These are phyloP conservation scores for Saturnispora mendoncae DNA, from an alignment of 805 yeast species.

Conservation along the genomic window DNA sequence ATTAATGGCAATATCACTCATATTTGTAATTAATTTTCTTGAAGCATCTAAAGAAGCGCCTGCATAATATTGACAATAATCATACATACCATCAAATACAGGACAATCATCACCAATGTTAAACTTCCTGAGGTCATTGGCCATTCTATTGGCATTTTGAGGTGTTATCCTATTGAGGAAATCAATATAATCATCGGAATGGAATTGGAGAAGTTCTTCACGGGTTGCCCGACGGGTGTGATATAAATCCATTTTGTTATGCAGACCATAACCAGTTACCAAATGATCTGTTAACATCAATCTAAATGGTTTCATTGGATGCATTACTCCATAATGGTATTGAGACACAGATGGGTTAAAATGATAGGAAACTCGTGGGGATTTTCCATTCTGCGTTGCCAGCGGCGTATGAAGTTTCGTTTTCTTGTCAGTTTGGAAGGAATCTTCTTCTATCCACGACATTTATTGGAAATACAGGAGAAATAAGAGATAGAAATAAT, in stretches of 20 bases:
- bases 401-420: slow-evolving; percentile 34
- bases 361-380: slow-evolving; percentile 70
- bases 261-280: slow-evolving; percentile 74
- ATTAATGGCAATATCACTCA: slow-evolving; percentile 89
- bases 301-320: slow-evolving; percentile 98
- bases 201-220: slow-evolving; percentile 74
- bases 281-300: slow-evolving; percentile 89
- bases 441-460: slow-evolving; percentile 24
- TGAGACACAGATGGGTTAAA: slow-evolving; percentile 71
- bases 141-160: slow-evolving; percentile 52
- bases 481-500: neutral
- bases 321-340: slow-evolving; percentile 86
- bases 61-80: slow-evolving; percentile 78
- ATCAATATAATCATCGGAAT: slow-evolving; percentile 76
- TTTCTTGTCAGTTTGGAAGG: slow-evolving; percentile 17
- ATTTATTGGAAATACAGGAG: neutral
- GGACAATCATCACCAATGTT: slow-evolving; percentile 95
- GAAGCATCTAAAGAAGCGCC: slow-evolving; percentile 96
- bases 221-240: slow-evolving; percentile 74
- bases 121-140: slow-evolving; percentile 54
- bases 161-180: slow-evolving; percentile 74
- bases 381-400: slow-evolving; percentile 28
- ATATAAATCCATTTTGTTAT: slow-evolving; percentile 85
- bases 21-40: slow-evolving; percentile 71
- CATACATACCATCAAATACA: slow-evolving; percentile 89